These are phyloP conservation scores for Lentithecium fluviatile DNA, from an alignment of 495 filamentous ascomycete species.

Conservation along the genomic window DNA sequence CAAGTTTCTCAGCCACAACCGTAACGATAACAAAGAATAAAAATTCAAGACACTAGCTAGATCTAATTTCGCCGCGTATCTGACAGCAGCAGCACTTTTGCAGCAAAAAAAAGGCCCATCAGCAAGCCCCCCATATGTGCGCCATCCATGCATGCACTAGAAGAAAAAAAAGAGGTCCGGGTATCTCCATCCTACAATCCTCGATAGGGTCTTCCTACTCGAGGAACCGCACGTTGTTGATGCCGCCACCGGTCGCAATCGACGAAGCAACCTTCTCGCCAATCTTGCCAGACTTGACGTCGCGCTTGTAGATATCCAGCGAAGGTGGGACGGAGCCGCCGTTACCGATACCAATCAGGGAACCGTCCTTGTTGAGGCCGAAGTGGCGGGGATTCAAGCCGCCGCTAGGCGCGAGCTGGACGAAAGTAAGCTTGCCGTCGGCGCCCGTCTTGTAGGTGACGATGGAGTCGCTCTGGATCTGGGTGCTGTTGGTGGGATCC, in stretches of 20 bases:
- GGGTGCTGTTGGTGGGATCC: constrained; percentile 33
- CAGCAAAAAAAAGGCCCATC: too few species aligned
- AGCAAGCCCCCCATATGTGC: too few species aligned
- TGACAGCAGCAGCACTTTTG: too few species aligned
- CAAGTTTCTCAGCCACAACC: too few species aligned
- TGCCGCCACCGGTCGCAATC: constrained; percentile 18
- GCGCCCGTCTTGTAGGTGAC: constrained; percentile 41
- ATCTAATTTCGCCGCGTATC: too few species aligned
- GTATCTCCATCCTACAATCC: too few species aligned
- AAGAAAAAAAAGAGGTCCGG: too few species aligned
- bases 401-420: constrained; percentile 43
- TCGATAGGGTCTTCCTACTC: too few species aligned
- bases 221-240: constrained; percentile 42
- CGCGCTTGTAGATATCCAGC: constrained; percentile 36
- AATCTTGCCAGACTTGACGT: constrained; percentile 38
- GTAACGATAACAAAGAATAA: too few species aligned
- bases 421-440: constrained; percentile 39
- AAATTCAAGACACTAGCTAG: too few species aligned
- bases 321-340: constrained; percentile 26
- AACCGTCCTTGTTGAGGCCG: constrained; percentile 38
- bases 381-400: constrained; percentile 46
- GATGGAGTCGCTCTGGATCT: constrained; percentile 47
- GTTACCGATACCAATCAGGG: constrained; percentile 43
- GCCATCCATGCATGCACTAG: constrained; percentile 1
- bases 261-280: constrained; percentile 34